Base-by-base conservation (phyloP, 257 asterid genomes). In the Solanum appendiculatum region DNA sequence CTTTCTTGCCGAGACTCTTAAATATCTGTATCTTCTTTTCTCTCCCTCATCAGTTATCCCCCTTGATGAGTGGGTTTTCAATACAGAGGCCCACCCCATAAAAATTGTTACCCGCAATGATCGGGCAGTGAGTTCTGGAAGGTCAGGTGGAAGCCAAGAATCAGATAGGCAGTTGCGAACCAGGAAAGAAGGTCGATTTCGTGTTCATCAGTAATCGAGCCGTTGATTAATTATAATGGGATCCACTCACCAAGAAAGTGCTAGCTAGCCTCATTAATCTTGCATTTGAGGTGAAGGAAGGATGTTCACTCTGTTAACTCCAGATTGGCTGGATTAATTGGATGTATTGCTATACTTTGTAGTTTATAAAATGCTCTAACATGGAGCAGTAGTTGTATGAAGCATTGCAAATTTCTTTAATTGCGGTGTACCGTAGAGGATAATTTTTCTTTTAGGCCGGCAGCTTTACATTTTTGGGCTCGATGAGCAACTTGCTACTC, bases 81-180 rank as follows among this genome's bases (percentile, higher is more conserved):
- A 97, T 92, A 97, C 99, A 2, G 99, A 97, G 90, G 99, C 99
- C 1, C 99, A 97, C 94, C 99, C 99, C 42, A 89, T 97, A 82
- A 95, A 89, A 87, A 95, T 97, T n/a, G 90, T 89, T n/a, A 14
- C 95, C 68, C 92, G 99, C 51, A 86, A 89, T 29, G 93, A 91
- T 88, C 89, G 86, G 5, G 82, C 40, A 29, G 87, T 48, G 5
- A 91, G 77, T 75, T 88, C 72, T 31, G 93, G 90, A 83, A 87
- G 82, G 10, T 89, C 89, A 21, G 86, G 88, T 68, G 92, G 88
- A 31, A 89, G 89, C 29, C 92, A 85, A 60, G 86, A 89, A 82
- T 34, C 89, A 18, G 93, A 90, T 60, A 84, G 84, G 25, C 92
- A 94, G 85, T 85, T 95, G 60, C 98, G 95, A 23, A 93, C 94